Evolutionary conservation across 352 stramenopile genomes (phyloP), one percentile per base, ranked within the genome.

Genomic region (Peronosclerospora sorghi): DNA sequence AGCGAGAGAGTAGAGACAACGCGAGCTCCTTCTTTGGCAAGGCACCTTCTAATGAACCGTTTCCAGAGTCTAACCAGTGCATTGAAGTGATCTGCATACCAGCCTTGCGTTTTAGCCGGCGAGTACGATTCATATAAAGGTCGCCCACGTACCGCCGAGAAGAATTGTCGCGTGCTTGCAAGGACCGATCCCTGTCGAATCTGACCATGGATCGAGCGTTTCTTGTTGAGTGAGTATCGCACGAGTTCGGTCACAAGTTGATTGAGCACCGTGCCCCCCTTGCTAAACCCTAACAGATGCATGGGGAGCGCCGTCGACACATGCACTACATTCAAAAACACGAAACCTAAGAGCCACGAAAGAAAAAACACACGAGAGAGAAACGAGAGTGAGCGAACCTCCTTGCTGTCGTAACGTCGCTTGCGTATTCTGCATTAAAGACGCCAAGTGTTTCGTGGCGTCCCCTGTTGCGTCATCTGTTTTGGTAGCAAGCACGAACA

Each of bases 271-370:
- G 73, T 56, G 13, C 66, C 70, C 3, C 73, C 73, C 45, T 82
- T 82, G 58, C 73, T 86, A 36, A 86, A 86, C 3, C 73, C 73
- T 9, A 83, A 38, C 5, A 86, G 51, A 39, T 83, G 68, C 10
- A 86, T 62, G 4, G 68, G 70, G 13, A 83, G 59, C 2, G 62
- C 45, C 4, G 55, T 73, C 17, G 65, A 73, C 19, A 82, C 35
- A 5, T 53, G 53, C 15, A 73, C 65, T 74, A 43, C 4, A 42
- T 13, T 19, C 12, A 26, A 10, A 37, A 19, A 7, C n/a, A 12
- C 35, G 10, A 32, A 35, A 18, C 5, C 2, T 35, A 19, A 18
- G 15, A 17, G 2, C 13, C 15, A 7, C 12, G 12, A 7, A 18
- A 18, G 5, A 15, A 35, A 18, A 4, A 4, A 13, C 5, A 34